Percentiles rank a stretch among this genome's conserved stretches.
These are phyloP conservation scores for Aspergillus japonicus DNA, from an alignment of 2,329 filamentous ascomycete genomes.

Conservation along the genomic window DNA sequence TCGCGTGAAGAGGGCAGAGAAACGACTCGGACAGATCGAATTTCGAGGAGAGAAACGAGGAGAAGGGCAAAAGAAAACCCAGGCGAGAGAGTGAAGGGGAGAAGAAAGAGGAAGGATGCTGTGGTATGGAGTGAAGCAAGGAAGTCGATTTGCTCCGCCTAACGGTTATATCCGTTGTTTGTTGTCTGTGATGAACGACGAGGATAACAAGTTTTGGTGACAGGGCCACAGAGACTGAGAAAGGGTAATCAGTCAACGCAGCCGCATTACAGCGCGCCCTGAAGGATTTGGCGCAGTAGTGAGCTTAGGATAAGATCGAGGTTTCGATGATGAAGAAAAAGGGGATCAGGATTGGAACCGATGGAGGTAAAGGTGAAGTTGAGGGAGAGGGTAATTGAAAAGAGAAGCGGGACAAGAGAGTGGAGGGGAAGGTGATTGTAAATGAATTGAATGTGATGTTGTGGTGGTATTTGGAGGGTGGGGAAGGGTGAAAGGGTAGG, in stretches of 20 bases:
- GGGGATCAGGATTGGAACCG: neutral
- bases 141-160: neutral
- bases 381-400: neutral
- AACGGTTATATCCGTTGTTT: neutral
- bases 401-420: no score
- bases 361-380: neutral
- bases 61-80: neutral
- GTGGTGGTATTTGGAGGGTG: no score
- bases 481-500: neutral
- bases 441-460: neutral
- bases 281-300: conserved; percentile 15
- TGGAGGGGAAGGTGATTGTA: neutral
- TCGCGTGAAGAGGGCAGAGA: neutral
- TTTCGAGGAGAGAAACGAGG: neutral
- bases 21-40: neutral
- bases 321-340: neutral
- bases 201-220: neutral
- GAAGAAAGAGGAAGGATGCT: neutral
- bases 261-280: conserved; percentile 26
- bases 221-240: conserved; percentile 15
- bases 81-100: neutral
- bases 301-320: conserved; percentile 3
- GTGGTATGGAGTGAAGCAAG: neutral
- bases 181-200: neutral
- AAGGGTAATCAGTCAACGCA: conserved; percentile 19